Conservation (phyloP, 306 rosid genomes). For the Chamaecrista fasciculata region DNA sequence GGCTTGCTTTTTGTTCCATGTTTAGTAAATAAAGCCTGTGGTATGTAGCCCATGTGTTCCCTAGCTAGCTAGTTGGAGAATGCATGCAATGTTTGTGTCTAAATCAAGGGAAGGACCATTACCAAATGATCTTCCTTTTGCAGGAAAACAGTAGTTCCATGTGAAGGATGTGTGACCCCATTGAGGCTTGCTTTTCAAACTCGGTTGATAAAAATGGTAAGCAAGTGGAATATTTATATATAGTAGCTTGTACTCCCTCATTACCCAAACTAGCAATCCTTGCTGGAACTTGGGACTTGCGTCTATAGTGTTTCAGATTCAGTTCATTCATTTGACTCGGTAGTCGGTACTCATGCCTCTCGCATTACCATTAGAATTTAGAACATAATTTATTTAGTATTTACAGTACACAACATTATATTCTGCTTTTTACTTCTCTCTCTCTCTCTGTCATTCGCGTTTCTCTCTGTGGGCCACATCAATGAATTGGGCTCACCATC, state of each 20-base stretch:
- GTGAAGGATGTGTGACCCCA: conserved; percentile 29
- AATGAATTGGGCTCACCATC: background rate
- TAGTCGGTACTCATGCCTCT: background rate
- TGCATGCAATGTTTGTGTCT: too few species aligned
- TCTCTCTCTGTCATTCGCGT: background rate
- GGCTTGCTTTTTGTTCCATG: too few species aligned
- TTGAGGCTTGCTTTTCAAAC: conserved; percentile 25
- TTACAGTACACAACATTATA: conserved; percentile 1
- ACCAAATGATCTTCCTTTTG: too few species aligned
- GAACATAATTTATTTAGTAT: too few species aligned
- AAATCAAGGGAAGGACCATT: too few species aligned
- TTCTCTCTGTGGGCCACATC: conserved; percentile 8
- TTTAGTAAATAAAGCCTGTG: too few species aligned
- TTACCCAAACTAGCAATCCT: conserved; percentile 34
- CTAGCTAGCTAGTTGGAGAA: too few species aligned
- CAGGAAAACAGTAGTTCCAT: conserved; percentile 9
- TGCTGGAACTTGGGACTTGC: background rate
- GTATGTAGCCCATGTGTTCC: too few species aligned
- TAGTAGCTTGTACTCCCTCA: background rate
- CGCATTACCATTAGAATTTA: too few species aligned
- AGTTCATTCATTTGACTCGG: background rate
- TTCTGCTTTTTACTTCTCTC: background rate
- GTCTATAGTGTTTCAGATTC: background rate
- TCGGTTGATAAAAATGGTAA: conserved; percentile 29
- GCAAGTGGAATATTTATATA: background rate